These are phyloP conservation scores for Lizanozyma gosingica DNA, from an alignment of 1,139 yeast species.

Conservation along the genomic window DNA sequence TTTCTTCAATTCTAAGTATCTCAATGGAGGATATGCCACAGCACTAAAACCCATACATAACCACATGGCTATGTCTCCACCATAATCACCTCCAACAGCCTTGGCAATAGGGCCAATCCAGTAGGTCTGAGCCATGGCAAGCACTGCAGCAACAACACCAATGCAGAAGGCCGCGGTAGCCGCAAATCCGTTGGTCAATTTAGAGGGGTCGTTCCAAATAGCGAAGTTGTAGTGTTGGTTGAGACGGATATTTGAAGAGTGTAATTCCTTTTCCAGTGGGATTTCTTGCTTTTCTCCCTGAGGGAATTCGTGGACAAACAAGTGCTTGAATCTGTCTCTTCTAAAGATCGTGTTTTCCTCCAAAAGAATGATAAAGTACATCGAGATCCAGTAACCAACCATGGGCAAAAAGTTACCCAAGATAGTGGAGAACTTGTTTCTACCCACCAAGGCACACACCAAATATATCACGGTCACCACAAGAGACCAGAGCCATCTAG, in stretches of 20 bases:
- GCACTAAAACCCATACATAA: conserved; percentile 67
- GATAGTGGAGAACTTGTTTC: conserved; percentile 64
- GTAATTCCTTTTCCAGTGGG: conserved; percentile 2
- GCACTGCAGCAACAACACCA: conserved; percentile 68
- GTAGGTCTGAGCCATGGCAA: conserved; percentile 79
- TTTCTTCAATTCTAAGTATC: conserved; percentile 54
- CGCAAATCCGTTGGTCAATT: conserved; percentile 56
- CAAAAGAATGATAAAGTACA: conserved; percentile 61
- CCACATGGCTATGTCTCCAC: conserved; percentile 82
- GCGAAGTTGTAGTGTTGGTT: conserved; percentile 51
- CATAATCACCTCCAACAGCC: conserved; percentile 41
- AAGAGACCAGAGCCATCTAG: conserved; percentile 75
- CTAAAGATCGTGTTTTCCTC: conserved; percentile 76
- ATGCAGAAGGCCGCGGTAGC: conserved; percentile 49
- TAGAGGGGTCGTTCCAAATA: conserved; percentile 50
- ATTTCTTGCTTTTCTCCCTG: conserved; percentile 3
- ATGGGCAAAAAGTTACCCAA: conserved; percentile 86
- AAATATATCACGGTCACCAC: conserved; percentile 56
- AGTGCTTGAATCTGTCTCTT: conserved; percentile 35
- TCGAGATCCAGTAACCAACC: conserved; percentile 91
- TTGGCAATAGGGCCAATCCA: conserved; percentile 67
- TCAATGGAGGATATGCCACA: conserved; percentile 48
- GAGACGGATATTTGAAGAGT: conserved; percentile 7
- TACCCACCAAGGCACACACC: conserved; percentile 68
- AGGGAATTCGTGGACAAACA: conserved; percentile 50